Evolutionary conservation across 2,329 filamentous ascomycete species (phyloP).

Genomic region (Fusarium napiforme): DNA sequence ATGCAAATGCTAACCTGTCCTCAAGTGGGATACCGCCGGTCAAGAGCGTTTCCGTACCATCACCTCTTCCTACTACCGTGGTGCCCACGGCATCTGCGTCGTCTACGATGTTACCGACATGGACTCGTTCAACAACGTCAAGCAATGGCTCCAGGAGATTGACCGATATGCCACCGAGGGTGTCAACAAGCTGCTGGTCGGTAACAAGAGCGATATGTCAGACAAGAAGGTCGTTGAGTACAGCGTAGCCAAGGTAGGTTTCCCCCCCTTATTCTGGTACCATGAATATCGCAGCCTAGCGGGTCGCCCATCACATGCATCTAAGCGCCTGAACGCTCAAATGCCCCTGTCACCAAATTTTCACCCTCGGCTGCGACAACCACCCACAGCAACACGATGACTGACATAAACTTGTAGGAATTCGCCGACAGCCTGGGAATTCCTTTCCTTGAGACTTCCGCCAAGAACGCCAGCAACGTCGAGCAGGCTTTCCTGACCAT

Average conservation of each 20-base stretch:
- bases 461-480: conserved; percentile 99
- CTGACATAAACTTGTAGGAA: conserved; percentile 69
- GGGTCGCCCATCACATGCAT: conserved; percentile 37
- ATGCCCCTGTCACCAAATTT: conserved; percentile 18
- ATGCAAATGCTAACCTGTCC: conserved; percentile 21
- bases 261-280: background rate
- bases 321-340: conserved; percentile 17
- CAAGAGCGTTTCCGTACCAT: conserved; percentile 99
- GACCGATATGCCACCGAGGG: conserved; percentile 99
- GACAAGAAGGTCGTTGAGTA: conserved; percentile 99
- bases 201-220: conserved; percentile 99
- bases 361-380: conserved; percentile 8
- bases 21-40: conserved; percentile 96
- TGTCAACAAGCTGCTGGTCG: conserved; percentile 98
- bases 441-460: conserved; percentile 98
- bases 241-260: conserved; percentile 93
- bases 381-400: background rate
- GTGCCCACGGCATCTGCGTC: conserved; percentile 98
- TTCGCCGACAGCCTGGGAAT: conserved; percentile 99
- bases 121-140: conserved; percentile 99
- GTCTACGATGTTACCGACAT: conserved; percentile 99
- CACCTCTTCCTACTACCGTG: conserved; percentile 99
- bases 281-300: conserved; percentile 2
- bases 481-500: conserved; percentile 99
- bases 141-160: conserved; percentile 99